A percentile compares a stretch with the other conserved stretches of the same genome.
Evolutionary conservation across 2,329 filamentous ascomycete species (phyloP).

Genomic region (Pseudogymnoascus sp.): DNA sequence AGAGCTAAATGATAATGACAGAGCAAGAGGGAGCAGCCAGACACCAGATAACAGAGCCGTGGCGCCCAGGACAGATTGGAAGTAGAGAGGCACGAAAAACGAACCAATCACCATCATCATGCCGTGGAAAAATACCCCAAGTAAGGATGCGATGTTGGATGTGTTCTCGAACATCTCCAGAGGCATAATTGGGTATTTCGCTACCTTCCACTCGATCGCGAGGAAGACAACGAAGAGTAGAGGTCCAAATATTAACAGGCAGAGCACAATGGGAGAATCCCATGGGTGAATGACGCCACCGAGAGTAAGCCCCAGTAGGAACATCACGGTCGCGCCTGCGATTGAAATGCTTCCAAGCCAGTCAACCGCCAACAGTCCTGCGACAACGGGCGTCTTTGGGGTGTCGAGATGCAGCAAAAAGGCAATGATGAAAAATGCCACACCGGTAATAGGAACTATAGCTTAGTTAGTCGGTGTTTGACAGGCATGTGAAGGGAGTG

Average conservation of each 20-base stretch:
- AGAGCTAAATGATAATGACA: conserved; percentile 60
- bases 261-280: conserved; percentile 28
- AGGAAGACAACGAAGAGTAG: conserved; percentile 55
- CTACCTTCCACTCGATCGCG: conserved; percentile 65
- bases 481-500: background rate
- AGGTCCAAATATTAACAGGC: conserved; percentile 55
- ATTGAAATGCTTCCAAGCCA: conserved; percentile 56
- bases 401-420: conserved; percentile 63
- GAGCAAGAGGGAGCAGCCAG: conserved; percentile 65
- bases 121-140: conserved; percentile 65
- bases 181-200: conserved; percentile 74
- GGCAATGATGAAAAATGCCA: conserved; percentile 45
- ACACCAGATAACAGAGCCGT: conserved; percentile 68
- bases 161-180: conserved; percentile 60
- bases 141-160: conserved; percentile 61
- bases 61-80: conserved; percentile 67
- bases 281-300: conserved; percentile 68
- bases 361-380: conserved; percentile 56
- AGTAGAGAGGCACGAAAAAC: conserved; percentile 54
- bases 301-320: conserved; percentile 79
- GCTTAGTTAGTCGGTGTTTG: conserved; percentile 41
- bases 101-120: conserved; percentile 34
- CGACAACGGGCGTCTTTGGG: conserved; percentile 54
- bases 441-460: conserved; percentile 42
- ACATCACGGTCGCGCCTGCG: conserved; percentile 71